phyloP scores from a whole-genome alignment of 805 yeast genomes.

The Barnettozyma botsteinii region DNA sequence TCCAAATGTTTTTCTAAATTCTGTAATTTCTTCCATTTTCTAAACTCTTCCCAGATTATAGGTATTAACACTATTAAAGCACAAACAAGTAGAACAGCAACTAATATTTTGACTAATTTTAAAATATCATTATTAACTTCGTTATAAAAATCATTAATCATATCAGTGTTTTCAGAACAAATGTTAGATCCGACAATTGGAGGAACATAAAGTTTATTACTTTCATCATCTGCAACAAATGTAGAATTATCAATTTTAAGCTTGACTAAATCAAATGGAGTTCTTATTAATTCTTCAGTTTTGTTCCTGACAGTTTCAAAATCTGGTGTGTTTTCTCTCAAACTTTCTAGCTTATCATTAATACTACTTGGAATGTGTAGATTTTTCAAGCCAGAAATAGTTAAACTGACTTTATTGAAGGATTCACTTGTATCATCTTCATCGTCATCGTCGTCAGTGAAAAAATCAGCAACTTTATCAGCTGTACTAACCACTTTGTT shows the following conservation, averaged over 20 bases:
- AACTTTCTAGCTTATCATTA: constrained; percentile 45
- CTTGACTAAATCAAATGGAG: constrained; percentile 53
- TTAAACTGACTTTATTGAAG: constrained; percentile 46
- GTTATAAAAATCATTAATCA: constrained; percentile 35
- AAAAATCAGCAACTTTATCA: constrained; percentile 48
- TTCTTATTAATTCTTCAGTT: constrained; percentile 46
- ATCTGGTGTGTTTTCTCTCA: constrained; percentile 54
- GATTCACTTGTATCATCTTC: constrained; percentile 26
- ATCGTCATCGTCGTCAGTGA: constrained; percentile 38
- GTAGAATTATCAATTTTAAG: constrained; percentile 33
- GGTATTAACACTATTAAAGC: constrained; percentile 40
- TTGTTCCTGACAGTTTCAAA: constrained; percentile 58
- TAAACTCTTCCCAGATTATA: constrained; percentile 38
- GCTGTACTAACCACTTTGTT: constrained; percentile 50
- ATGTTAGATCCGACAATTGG: constrained; percentile 27
- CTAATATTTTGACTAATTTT: constrained; percentile 32
- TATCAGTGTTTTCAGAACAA: constrained; percentile 35
- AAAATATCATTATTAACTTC: constrained; percentile 29
- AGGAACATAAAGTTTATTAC: constrained; percentile 36
- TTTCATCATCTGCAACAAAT: constrained; percentile 9
- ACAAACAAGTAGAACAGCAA: constrained; percentile 32
- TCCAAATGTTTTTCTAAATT: constrained; percentile 25
- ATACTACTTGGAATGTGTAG: constrained; percentile 63
- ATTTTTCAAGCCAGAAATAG: constrained; percentile 48
- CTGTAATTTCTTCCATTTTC: constrained; percentile 43